Evolutionary conservation across 306 rosid genomes (phyloP).

Genomic region (Sechiopsis laciniata): DNA sequence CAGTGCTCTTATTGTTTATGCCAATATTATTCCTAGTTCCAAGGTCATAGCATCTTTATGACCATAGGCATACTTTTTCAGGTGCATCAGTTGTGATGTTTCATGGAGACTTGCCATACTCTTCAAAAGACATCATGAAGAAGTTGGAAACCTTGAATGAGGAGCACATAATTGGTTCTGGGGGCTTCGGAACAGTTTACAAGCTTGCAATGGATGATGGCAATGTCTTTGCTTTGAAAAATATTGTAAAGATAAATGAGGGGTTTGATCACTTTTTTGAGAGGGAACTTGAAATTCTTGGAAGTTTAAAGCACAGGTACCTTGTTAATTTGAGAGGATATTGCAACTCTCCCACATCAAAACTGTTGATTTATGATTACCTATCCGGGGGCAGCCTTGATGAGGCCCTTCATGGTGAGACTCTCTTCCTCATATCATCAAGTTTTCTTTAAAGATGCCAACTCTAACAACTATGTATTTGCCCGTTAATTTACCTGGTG

Average conservation of each 20-base stretch:
- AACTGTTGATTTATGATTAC: conserved; percentile 87
- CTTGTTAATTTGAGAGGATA: conserved; percentile 93
- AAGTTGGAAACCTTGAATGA: conserved; percentile 88
- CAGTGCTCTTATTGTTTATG: background rate
- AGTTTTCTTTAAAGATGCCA: conserved; percentile 2
- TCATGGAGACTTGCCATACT: conserved; percentile 97
- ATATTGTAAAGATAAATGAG: conserved; percentile 79
- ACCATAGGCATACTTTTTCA: conserved; percentile 32
- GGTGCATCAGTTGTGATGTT: conserved; percentile 97
- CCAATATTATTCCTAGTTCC: conserved; percentile 6
- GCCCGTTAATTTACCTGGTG: background rate
- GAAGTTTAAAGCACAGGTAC: conserved; percentile 92
- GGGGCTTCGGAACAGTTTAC: conserved; percentile 95
- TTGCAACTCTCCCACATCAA: conserved; percentile 94
- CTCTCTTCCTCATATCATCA: conserved; percentile 16
- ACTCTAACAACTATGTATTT: background rate
- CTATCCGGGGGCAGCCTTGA: conserved; percentile 93
- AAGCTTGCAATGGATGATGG: conserved; percentile 98
- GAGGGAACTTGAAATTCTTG: conserved; percentile 98
- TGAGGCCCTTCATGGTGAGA: conserved; percentile 90
- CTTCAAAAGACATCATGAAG: conserved; percentile 92
- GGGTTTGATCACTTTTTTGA: conserved; percentile 93
- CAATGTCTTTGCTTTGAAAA: conserved; percentile 84
- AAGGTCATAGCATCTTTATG: conserved; percentile 27
- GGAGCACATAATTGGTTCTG: conserved; percentile 78